Base-by-base conservation (phyloP, 2,329 filamentous ascomycete species). In the Didymella arachidicola region DNA sequence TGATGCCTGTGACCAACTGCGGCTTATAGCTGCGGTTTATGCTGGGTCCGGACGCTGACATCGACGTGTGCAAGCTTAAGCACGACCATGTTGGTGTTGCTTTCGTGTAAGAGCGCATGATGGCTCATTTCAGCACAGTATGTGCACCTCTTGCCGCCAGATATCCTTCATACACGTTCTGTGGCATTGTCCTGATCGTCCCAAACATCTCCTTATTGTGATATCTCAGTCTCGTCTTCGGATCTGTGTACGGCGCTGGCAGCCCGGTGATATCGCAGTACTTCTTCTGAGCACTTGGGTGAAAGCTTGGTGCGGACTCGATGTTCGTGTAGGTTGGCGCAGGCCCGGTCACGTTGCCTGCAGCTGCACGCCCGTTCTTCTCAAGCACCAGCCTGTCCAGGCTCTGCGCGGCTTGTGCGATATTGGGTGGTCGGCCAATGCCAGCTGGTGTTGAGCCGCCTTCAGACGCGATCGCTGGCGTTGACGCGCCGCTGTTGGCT, bases 231-330 rank as follows among this genome's bases (percentile, higher is more conserved):
- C 94, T 86, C 38, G 93, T 96, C 84, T 99, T 99, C 2, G 95
- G 96, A 75, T 99, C 95, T 30, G 91, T 87, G 75, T 99, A 99
- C 6, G 90, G 89, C 29, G 93, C 92, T n/a, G 92, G 87, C 64
- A 99, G 80, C 1, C 95, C 96, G 1, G 95, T 99, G 69, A 99
- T 86, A 77, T 99, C 96, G 81, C 95, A 99, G 79, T 98, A 99
- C 71, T 90, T 91, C 78, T 89, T 93, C 73, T 91, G 86, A 66
- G 92, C 90, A 49, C 89, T 89, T 7, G 87, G 85, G 71, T 87
- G 86, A 69, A 98, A 81, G 58, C 91, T 95, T 38, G 95, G 95
- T 3, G 95, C 94, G 46, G 92, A 93, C 77, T 98, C 95, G 63
- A 99, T 96, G 74, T 97, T 98, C 7, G 92, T 97, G 77, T 98